These are phyloP conservation scores for Rosa lucieae DNA, from an alignment of 306 rosid genomes.

Conservation along the genomic window DNA sequence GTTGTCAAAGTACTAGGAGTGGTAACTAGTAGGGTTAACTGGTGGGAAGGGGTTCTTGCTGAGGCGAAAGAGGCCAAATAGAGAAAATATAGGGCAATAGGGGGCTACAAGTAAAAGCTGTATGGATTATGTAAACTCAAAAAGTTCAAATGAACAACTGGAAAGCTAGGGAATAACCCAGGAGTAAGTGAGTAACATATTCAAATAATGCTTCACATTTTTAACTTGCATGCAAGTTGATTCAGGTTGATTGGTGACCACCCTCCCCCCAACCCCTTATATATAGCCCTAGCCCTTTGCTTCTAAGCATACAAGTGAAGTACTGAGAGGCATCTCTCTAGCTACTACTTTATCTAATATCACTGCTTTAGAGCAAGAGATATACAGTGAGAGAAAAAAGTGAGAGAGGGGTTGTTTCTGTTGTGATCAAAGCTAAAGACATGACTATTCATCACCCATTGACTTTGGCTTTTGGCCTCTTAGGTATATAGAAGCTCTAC, in stretches of 20 bases:
- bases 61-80: constrained; percentile 23
- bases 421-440: constrained; percentile 30
- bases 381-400: neutral
- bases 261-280: constrained; percentile 29
- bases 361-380: constrained; percentile 6
- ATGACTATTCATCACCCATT: constrained; percentile 54
- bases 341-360: constrained; percentile 25
- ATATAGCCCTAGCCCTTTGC: constrained; percentile 24
- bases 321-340: constrained; percentile 9
- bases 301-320: constrained; percentile 25
- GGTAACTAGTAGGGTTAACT: constrained; percentile 31
- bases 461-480: constrained; percentile 70
- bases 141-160: constrained; percentile 43
- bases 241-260: neutral
- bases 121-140: constrained; percentile 36
- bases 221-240: constrained; percentile 30
- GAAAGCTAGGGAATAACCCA: constrained; percentile 28
- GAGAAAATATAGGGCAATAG: constrained; percentile 31
- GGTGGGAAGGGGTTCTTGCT: constrained; percentile 17
- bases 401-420: constrained; percentile 5
- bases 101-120: constrained; percentile 30
- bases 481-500: constrained; percentile 45
- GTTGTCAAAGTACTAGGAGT: constrained; percentile 34
- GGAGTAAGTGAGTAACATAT: constrained; percentile 9
- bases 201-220: constrained; percentile 12